Evolutionary conservation across 1,139 yeast genomes (phyloP).

Genomic region (Hyphopichia wangnamkhiaoensis): DNA sequence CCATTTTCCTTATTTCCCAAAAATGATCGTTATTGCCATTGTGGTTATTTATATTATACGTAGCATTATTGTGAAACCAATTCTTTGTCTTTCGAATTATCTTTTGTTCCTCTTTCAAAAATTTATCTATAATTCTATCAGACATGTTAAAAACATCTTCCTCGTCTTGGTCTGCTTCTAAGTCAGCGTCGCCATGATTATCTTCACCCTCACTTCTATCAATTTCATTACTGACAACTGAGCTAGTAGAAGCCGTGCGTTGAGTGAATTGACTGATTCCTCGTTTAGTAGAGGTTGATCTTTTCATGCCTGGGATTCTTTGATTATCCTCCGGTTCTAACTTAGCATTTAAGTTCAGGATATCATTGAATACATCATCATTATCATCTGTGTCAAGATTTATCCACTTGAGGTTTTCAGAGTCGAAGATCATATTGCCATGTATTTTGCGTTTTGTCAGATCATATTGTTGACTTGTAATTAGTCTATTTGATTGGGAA

Average conservation of each 20-base stretch:
- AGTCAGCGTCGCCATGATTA: constrained; percentile 16
- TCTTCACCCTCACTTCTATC: constrained; percentile 16
- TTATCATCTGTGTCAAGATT: constrained; percentile 37
- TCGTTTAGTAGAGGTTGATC: constrained; percentile 14
- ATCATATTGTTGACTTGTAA: constrained; percentile 15
- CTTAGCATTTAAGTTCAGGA: constrained; percentile 36
- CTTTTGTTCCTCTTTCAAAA: constrained; percentile 52
- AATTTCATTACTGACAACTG: constrained; percentile 8
- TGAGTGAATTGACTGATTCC: constrained; percentile 36
- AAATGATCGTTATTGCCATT: constrained; percentile 38
- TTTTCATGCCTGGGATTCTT: constrained; percentile 11
- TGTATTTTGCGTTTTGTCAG: constrained; percentile 15
- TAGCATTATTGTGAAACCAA: constrained; percentile 52
- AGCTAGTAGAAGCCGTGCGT: constrained; percentile 33
- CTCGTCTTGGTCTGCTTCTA: neutral
- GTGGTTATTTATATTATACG: constrained; percentile 20
- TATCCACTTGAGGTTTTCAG: constrained; percentile 58
- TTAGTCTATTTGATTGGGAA: constrained; percentile 17
- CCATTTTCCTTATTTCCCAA: constrained; percentile 59
- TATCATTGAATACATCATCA: constrained; percentile 54
- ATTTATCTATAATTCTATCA: constrained; percentile 39
- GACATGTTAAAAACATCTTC: constrained; percentile 47
- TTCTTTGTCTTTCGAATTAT: constrained; percentile 49
- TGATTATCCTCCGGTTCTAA: constrained; percentile 2
- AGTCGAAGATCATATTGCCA: constrained; percentile 64